phyloP scores from a whole-genome alignment of 768 basidiomycete species.

The Crassisporium funariophilum region DNA sequence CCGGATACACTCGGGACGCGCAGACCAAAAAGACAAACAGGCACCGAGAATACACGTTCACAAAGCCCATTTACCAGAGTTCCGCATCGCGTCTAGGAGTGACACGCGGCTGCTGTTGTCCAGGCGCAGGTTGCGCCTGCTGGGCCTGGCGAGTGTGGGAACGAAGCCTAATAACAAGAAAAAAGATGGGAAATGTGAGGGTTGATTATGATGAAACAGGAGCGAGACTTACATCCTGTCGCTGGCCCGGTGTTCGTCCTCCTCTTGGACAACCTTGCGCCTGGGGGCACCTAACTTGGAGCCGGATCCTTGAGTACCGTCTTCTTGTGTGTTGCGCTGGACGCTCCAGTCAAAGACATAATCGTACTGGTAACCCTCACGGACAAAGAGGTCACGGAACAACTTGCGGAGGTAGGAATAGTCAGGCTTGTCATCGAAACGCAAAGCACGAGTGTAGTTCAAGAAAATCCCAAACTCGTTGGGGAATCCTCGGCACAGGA shows the following conservation, averaged over 20 bases:
- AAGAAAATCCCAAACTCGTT: slow-evolving; percentile 99
- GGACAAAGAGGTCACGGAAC: slow-evolving; percentile 96
- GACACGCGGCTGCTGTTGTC: slow-evolving; percentile 48
- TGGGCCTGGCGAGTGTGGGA: slow-evolving; percentile 86
- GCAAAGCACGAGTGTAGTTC: slow-evolving; percentile 97
- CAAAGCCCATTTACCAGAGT: slow-evolving; percentile 51
- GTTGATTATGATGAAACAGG: slow-evolving; percentile 20
- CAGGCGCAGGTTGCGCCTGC: too few relatives aligned
- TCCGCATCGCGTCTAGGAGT: slow-evolving; percentile 51
- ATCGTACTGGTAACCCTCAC: slow-evolving; percentile 98
- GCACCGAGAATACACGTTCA: slow-evolving; percentile 23
- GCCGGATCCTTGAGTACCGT: slow-evolving; percentile 57
- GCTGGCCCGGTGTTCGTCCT: slow-evolving; percentile 80
- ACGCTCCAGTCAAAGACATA: slow-evolving; percentile 99
- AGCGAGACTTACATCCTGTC: slow-evolving; percentile 73
- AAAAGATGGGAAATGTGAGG: too few relatives aligned
- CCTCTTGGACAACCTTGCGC: slow-evolving; percentile 83
- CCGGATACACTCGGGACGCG: slow-evolving; percentile 48
- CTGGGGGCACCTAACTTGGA: slow-evolving; percentile 66
- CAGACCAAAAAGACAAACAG: slow-evolving; percentile 31
- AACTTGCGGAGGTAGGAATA: slow-evolving; percentile 99
- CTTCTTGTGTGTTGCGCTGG: slow-evolving; percentile 72
- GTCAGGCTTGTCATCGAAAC: slow-evolving; percentile 99
- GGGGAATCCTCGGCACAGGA: slow-evolving; percentile 98
- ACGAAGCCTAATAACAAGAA: slow-evolving; percentile 60